phyloP scores from a whole-genome alignment of 2,329 filamentous ascomycete genomes.

The Phialophora chinensis region DNA sequence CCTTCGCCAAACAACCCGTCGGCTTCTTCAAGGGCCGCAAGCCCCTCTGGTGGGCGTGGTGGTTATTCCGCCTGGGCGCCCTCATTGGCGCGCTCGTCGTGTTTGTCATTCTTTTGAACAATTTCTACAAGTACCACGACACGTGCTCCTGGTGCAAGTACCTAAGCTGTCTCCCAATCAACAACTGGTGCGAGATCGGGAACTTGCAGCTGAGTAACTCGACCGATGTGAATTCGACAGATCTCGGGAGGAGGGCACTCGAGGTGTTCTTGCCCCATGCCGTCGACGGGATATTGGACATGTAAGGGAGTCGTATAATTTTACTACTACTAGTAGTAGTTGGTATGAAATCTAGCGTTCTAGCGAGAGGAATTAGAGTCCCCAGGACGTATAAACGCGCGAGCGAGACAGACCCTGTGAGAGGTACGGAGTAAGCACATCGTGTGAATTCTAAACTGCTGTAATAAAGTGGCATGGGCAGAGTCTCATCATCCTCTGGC shows the following conservation, averaged over 20 bases:
- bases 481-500: too few relatives aligned
- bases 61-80: conserved; percentile 79
- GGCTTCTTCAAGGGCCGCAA: conserved; percentile 93
- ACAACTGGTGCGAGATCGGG: conserved; percentile 52
- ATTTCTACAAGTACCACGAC: conserved; percentile 82
- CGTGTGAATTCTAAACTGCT: too few relatives aligned
- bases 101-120: conserved; percentile 84
- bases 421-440: too few relatives aligned
- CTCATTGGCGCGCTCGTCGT: conserved; percentile 80
- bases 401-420: too few relatives aligned
- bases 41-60: conserved; percentile 97
- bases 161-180: conserved; percentile 76
- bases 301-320: neutral
- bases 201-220: conserved; percentile 41
- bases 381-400: too few relatives aligned
- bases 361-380: neutral
- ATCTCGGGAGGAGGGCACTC: conserved; percentile 4
- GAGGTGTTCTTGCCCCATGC: conserved; percentile 12
- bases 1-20: conserved; percentile 57
- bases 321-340: neutral
- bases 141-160: conserved; percentile 94
- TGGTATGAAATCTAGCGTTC: neutral
- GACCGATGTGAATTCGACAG: conserved; percentile 21
- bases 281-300: neutral
- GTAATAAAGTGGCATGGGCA: too few relatives aligned